Evolutionary conservation across 2,329 filamentous ascomycete genomes (phyloP).

Genomic region (Cryphonectria radicalis): DNA sequence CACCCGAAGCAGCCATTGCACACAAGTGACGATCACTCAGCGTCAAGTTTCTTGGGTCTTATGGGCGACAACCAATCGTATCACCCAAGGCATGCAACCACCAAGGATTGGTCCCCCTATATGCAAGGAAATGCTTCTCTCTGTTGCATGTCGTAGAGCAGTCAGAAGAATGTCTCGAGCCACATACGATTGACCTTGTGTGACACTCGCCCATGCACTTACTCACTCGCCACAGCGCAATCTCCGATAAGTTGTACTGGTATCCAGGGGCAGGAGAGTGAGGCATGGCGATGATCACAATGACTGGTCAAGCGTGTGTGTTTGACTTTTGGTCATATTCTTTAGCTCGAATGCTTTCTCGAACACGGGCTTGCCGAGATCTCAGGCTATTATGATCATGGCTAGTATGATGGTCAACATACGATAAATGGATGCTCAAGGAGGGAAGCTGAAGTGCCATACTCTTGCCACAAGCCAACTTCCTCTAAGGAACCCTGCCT

Average conservation of each 20-base stretch:
- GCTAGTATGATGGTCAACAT: not conserved
- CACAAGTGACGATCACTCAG: not conserved
- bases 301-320: not conserved
- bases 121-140: not conserved
- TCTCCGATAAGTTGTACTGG: not conserved
- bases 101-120: not conserved
- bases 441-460: not conserved
- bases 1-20: slow-evolving; percentile 10
- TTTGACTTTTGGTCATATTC: not conserved
- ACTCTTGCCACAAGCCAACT: not conserved
- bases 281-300: not conserved
- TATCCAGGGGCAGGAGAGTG: not conserved
- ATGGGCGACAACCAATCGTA: slow-evolving; percentile 8
- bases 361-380: not conserved
- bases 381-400: not conserved
- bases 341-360: not conserved
- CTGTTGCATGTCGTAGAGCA: not conserved
- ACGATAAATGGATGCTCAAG: not conserved
- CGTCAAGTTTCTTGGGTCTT: not conserved
- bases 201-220: not conserved
- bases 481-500: too few species aligned
- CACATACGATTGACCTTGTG: not conserved
- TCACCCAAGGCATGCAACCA: slow-evolving; percentile 16
- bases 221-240: not conserved
- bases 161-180: not conserved